Evolutionary conservation across 129 eudicot genomes (phyloP).

Genomic region (Centrapalus pauciflorus): DNA sequence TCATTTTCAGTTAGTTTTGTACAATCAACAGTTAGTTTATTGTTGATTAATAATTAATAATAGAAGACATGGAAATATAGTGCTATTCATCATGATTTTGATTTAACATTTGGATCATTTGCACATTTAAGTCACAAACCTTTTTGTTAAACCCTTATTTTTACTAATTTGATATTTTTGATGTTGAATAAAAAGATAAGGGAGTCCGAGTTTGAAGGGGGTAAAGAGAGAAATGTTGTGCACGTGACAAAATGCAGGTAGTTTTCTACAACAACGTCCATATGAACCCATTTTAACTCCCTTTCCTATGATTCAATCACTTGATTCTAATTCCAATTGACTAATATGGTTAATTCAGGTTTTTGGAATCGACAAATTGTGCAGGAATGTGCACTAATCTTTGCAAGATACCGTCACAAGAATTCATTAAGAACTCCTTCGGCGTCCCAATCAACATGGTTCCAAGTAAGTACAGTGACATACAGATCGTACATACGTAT

Average conservation of each 20-base stretch:
- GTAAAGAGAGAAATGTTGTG: constrained; percentile 71
- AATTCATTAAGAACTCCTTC: constrained; percentile 66
- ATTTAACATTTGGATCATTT: no score
- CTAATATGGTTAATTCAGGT: constrained; percentile 48
- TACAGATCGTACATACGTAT: background rate
- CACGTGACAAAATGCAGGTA: constrained; percentile 93
- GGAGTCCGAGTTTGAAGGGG: constrained; percentile 68
- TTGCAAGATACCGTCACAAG: constrained; percentile 89
- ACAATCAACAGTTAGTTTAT: no score
- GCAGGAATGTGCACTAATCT: constrained; percentile 96
- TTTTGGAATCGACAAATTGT: constrained; percentile 74
- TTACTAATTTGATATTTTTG: background rate
- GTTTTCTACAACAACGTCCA: no score
- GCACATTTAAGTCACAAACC: background rate
- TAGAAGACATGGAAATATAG: no score
- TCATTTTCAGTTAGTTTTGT: no score
- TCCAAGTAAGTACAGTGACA: constrained; percentile 61
- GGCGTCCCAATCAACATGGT: constrained; percentile 90
- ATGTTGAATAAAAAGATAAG: constrained; percentile 43
- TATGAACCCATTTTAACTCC: no score
- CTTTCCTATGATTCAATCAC: background rate
- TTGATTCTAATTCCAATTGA: background rate
- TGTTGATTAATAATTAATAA: no score
- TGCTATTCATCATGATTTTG: no score
- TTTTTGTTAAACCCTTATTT: background rate